phyloP scores from a whole-genome alignment of 2,329 filamentous ascomycete species.

The Acephala macrosclerotiorum region DNA sequence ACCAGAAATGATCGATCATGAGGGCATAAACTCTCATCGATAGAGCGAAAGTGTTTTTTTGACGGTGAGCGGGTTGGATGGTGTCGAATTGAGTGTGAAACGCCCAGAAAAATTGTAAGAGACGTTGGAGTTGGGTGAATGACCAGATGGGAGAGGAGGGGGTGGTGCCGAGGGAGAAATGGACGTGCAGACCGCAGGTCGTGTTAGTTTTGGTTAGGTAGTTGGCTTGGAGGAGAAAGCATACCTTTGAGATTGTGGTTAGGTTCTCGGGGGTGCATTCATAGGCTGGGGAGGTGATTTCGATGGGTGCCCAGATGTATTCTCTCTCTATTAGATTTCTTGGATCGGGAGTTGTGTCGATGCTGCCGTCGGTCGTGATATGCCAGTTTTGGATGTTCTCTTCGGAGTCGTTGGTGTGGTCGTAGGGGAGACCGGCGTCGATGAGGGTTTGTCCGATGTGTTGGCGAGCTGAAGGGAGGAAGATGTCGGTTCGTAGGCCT shows the following conservation, averaged over 20 bases:
- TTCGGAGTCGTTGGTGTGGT: too few species aligned
- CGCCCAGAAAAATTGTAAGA: conserved; percentile 38
- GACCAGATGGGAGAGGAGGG: conserved; percentile 28
- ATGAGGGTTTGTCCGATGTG: too few species aligned
- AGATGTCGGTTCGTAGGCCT: too few species aligned
- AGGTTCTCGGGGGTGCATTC: neutral
- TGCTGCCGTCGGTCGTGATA: neutral
- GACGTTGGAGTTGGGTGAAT: conserved; percentile 40
- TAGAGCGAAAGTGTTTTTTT: neutral
- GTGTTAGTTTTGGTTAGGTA: conserved; percentile 38
- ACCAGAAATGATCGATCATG: neutral
- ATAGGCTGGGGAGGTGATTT: conserved; percentile 12
- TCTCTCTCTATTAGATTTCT: neutral
- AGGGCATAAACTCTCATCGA: neutral
- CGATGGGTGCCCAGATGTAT: conserved; percentile 5
- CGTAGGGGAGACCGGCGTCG: too few species aligned
- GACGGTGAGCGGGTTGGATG: conserved; percentile 33
- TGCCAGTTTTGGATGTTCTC: neutral
- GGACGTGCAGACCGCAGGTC: conserved; percentile 42
- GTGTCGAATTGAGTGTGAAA: conserved; percentile 41
- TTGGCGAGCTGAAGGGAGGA: too few species aligned
- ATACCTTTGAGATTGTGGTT: conserved; percentile 16
- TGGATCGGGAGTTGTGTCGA: neutral
- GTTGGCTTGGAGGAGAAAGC: conserved; percentile 16
- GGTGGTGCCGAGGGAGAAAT: conserved; percentile 36